phyloP scores from a whole-genome alignment of 2,329 filamentous ascomycete genomes.

The Myriosclerotinia scirpicola region DNA sequence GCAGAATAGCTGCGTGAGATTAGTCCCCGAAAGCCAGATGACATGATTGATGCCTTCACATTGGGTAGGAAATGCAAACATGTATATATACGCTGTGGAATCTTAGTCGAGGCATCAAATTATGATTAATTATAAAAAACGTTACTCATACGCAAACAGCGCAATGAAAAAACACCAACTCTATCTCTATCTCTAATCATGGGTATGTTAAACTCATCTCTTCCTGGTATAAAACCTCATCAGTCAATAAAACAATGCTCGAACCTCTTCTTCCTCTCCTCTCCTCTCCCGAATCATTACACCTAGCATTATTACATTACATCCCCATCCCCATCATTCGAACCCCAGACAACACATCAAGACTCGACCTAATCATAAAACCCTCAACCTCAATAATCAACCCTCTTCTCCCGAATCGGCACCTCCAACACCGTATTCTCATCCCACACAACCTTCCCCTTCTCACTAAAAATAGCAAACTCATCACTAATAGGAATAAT shows the following conservation, averaged over 20 bases:
- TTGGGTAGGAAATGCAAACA: neutral
- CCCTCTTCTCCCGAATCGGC: constrained; percentile 36
- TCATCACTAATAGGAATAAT: constrained; percentile 80
- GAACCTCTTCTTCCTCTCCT: too few relatives aligned
- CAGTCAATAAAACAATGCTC: neutral
- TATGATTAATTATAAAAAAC: constrained; percentile 17
- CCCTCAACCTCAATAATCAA: constrained; percentile 32
- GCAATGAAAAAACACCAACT: neutral
- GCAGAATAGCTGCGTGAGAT: constrained; percentile 53
- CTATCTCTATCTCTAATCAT: neutral
- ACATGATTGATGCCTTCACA: constrained; percentile 43
- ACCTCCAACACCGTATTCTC: constrained; percentile 40
- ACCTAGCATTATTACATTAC: too few relatives aligned
- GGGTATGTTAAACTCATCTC: neutral
- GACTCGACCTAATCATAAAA: too few relatives aligned
- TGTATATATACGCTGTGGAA: neutral
- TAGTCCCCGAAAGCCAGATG: constrained; percentile 40
- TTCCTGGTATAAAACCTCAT: neutral
- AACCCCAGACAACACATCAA: neutral
- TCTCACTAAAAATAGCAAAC: constrained; percentile 67
- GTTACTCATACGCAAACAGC: neutral
- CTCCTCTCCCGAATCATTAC: too few relatives aligned
- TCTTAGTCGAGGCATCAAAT: neutral
- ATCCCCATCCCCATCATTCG: neutral
- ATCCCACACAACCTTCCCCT: constrained; percentile 63